These are phyloP conservation scores for Apiosordaria backusii DNA, from an alignment of 495 filamentous ascomycete species.

Conservation along the genomic window DNA sequence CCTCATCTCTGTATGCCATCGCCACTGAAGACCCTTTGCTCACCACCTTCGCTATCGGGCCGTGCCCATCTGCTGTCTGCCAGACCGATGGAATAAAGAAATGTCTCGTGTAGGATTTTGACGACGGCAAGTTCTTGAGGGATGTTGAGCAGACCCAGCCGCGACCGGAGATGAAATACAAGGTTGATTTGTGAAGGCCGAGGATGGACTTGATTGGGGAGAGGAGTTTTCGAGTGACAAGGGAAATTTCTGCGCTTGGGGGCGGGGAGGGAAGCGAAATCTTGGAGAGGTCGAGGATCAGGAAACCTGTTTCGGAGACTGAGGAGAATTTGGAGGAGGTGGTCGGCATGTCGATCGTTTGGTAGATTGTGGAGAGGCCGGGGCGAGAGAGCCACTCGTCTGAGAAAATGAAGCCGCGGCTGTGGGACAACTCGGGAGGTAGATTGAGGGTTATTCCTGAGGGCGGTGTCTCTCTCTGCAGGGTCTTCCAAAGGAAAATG, in stretches of 20 bases:
- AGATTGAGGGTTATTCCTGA: slow-evolving; percentile 10
- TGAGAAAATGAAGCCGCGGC: neutral
- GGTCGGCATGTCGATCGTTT: slow-evolving; percentile 5
- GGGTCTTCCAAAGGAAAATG: slow-evolving; percentile 16
- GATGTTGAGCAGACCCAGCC: slow-evolving; percentile 25
- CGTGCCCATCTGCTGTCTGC: slow-evolving; percentile 18
- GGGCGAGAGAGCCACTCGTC: slow-evolving; percentile 18
- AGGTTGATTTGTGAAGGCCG: slow-evolving; percentile 14
- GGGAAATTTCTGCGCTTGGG: neutral
- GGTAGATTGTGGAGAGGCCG: slow-evolving; percentile 7
- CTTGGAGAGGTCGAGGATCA: slow-evolving; percentile 15
- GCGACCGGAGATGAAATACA: slow-evolving; percentile 21
- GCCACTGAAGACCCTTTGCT: slow-evolving; percentile 18
- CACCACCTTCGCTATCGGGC: slow-evolving; percentile 19
- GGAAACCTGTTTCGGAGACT: slow-evolving; percentile 11
- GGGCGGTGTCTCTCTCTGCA: slow-evolving; percentile 4
- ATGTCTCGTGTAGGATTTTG: slow-evolving; percentile 12
- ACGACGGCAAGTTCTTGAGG: slow-evolving; percentile 12
- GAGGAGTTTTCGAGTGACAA: slow-evolving; percentile 5
- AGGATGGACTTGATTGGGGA: slow-evolving; percentile 12
- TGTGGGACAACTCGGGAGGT: slow-evolving; percentile 9
- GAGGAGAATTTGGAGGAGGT: neutral
- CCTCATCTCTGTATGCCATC: slow-evolving; percentile 21
- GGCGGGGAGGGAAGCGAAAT: neutral
- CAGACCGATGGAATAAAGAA: slow-evolving; percentile 27